These are phyloP conservation scores for Fusarium succisae DNA, from an alignment of 2,329 filamentous ascomycete genomes.

Conservation along the genomic window DNA sequence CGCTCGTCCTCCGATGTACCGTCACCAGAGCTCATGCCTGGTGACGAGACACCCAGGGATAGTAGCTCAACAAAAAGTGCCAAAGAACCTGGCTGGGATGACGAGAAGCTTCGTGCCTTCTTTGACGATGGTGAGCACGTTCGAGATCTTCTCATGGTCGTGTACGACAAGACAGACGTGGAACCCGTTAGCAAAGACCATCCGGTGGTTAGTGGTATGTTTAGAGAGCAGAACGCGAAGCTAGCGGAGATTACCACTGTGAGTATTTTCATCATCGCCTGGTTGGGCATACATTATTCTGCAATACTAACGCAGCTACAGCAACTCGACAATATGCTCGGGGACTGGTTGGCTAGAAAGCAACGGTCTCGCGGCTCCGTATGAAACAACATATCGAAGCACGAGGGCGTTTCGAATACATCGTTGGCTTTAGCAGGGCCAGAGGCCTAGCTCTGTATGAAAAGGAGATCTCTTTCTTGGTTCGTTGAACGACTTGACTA, in stretches of 20 bases:
- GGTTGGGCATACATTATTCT: neutral
- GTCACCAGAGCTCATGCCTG: slow-evolving; percentile 68
- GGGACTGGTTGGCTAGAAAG: slow-evolving; percentile 80
- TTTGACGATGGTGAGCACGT: slow-evolving; percentile 91
- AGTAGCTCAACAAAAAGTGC: slow-evolving; percentile 49
- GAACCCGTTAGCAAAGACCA: slow-evolving; percentile 84
- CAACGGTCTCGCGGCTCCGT: slow-evolving; percentile 66
- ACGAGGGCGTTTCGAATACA: neutral
- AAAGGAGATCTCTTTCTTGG: slow-evolving; percentile 30
- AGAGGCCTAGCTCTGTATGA: slow-evolving; percentile 17
- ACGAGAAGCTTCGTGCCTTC: slow-evolving; percentile 85
- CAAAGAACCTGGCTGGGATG: slow-evolving; percentile 76
- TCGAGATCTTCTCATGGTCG: slow-evolving; percentile 86
- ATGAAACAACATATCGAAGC: slow-evolving; percentile 39
- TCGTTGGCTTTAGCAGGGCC: slow-evolving; percentile 5
- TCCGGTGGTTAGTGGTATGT: slow-evolving; percentile 81
- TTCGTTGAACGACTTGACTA: slow-evolving; percentile 44
- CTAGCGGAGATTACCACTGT: slow-evolving; percentile 86
- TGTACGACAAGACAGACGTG: slow-evolving; percentile 90
- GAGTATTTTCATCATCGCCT: slow-evolving; percentile 45
- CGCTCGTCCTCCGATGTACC: slow-evolving; percentile 71
- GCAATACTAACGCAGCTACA: slow-evolving; percentile 45
- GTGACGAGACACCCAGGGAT: slow-evolving; percentile 51
- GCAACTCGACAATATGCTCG: slow-evolving; percentile 88
- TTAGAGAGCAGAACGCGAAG: slow-evolving; percentile 86